Percentiles rank a stretch among this genome's conserved stretches.
phyloP scores from a whole-genome alignment of 352 stramenopile genomes.

The Phytophthora pistaciae region DNA sequence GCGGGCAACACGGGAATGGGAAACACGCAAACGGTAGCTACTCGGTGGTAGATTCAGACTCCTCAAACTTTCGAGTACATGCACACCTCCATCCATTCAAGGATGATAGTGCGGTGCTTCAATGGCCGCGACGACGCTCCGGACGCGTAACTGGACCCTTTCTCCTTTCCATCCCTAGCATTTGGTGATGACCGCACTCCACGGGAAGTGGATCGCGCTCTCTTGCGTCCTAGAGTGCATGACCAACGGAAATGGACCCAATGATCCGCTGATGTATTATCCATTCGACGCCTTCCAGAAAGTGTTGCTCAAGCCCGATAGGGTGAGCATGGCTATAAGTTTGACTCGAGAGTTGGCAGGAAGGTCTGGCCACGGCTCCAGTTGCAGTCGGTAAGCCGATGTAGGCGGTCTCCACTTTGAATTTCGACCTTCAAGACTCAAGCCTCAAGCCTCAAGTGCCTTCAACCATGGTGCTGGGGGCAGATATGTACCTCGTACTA shows the following conservation, averaged over 20 bases:
- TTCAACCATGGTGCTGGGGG: slow-evolving; percentile 23
- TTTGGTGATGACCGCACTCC: not conserved
- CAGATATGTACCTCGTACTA: slow-evolving; percentile 37
- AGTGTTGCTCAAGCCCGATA: slow-evolving; percentile 1
- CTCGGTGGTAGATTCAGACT: not conserved
- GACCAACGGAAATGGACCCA: not conserved
- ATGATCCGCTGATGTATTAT: slow-evolving; percentile 12
- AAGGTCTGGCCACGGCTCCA: slow-evolving; percentile 7
- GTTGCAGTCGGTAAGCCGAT: not conserved
- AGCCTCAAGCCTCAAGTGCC: not conserved
- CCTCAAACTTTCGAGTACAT: not conserved
- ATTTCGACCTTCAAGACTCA: slow-evolving; percentile 21
- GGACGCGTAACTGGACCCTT: not conserved
- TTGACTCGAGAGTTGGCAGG: not conserved
- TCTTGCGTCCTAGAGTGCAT: not conserved
- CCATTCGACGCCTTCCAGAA: not conserved
- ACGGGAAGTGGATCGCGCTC: slow-evolving; percentile 8
- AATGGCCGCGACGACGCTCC: not conserved
- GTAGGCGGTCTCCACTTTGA: slow-evolving; percentile 9
- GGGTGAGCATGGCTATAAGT: not conserved
- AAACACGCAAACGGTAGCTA: not conserved
- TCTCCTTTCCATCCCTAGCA: not conserved
- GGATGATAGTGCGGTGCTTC: not conserved
- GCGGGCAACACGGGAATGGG: not conserved
- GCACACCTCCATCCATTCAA: not conserved